Percentiles rank a stretch among this genome's conserved stretches.
Evolutionary conservation across 78 protist species (phyloP).

Genomic region (Dictyostelium capitatum): DNA sequence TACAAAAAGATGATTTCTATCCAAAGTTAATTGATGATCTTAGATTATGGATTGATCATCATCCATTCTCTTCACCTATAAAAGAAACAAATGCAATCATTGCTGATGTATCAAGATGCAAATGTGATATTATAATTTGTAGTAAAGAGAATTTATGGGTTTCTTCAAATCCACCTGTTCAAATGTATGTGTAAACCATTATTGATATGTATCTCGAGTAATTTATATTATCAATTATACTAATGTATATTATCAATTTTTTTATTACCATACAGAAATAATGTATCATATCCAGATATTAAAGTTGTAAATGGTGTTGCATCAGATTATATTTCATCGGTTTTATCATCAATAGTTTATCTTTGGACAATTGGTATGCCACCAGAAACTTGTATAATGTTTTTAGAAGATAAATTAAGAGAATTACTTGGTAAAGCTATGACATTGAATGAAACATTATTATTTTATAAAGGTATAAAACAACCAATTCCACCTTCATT

Average conservation of each 20-base stretch:
- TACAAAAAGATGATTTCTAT: slow-evolving; percentile 59
- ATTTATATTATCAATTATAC: background rate
- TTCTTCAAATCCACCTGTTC: slow-evolving; percentile 56
- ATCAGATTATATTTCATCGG: slow-evolving; percentile 39
- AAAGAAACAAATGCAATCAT: slow-evolving; percentile 43
- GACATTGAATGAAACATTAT: slow-evolving; percentile 35
- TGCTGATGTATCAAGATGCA: slow-evolving; percentile 56
- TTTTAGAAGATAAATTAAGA: slow-evolving; percentile 61
- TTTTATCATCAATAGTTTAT: slow-evolving; percentile 19
- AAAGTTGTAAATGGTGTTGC: slow-evolving; percentile 1
- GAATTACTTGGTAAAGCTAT: slow-evolving; percentile 51
- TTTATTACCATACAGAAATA: background rate
- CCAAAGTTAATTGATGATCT: slow-evolving; percentile 66
- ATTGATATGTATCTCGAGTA: background rate
- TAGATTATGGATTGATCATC: slow-evolving; percentile 39
- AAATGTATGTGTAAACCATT: background rate
- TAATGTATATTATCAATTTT: background rate
- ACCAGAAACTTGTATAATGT: slow-evolving; percentile 71
- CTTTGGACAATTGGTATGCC: slow-evolving; percentile 77
- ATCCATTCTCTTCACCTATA: slow-evolving; percentile 52
- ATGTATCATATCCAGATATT: slow-evolving; percentile 63
- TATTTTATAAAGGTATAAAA: slow-evolving; percentile 21
- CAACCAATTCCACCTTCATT: slow-evolving; percentile 42
- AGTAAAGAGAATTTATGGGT: slow-evolving; percentile 60
- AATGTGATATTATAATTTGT: slow-evolving; percentile 47